A percentile compares a stretch with the other conserved stretches of the same genome.
Conservation (phyloP, 2,329 filamentous ascomycete genomes). For the Nemania sp. region DNA sequence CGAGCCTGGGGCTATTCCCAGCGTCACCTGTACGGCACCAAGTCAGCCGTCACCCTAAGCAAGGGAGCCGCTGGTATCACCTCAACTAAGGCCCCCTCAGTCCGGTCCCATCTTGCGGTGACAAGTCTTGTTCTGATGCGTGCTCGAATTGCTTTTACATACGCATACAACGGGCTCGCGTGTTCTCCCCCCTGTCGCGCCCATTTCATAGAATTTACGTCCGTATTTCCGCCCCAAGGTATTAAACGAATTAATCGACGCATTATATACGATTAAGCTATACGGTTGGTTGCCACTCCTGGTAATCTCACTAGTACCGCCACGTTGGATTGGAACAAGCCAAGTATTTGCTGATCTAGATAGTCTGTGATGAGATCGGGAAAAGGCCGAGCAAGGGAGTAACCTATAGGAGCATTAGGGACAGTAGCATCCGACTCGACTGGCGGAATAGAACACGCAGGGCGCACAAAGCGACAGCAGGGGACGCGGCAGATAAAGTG, state of each 20-base stretch:
- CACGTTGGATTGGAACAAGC: constrained; percentile 19
- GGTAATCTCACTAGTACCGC: constrained; percentile 22
- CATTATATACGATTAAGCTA: constrained; percentile 1
- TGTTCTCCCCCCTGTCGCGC: constrained; percentile 14
- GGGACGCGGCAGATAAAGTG: constrained; percentile 5
- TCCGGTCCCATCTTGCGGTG: constrained; percentile 24
- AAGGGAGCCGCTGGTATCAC: constrained; percentile 39
- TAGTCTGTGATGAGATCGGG: constrained; percentile 29
- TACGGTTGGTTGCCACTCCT: constrained; percentile 8
- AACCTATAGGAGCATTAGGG: constrained; percentile 26
- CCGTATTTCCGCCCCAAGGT: constrained; percentile 18
- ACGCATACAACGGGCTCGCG: constrained; percentile 11
- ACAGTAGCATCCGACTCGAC: constrained; percentile 16
- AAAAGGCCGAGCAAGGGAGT: constrained; percentile 19
- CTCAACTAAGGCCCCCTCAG: constrained; percentile 33
- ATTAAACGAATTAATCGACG: constrained; percentile 4
- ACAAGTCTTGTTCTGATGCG: constrained; percentile 26
- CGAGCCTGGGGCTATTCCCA: constrained; percentile 6
- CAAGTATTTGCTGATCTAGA: constrained; percentile 19
- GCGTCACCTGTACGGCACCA: constrained; percentile 1
- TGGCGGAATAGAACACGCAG: constrained; percentile 9
- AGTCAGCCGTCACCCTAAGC: constrained; percentile 24
- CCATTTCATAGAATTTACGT: constrained; percentile 22
- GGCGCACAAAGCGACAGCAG: constrained; percentile 9
- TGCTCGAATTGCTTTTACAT: constrained; percentile 19